Evolutionary conservation across 2,329 filamentous ascomycete genomes (phyloP).

Genomic region (Ustilaginoidea virens): DNA sequence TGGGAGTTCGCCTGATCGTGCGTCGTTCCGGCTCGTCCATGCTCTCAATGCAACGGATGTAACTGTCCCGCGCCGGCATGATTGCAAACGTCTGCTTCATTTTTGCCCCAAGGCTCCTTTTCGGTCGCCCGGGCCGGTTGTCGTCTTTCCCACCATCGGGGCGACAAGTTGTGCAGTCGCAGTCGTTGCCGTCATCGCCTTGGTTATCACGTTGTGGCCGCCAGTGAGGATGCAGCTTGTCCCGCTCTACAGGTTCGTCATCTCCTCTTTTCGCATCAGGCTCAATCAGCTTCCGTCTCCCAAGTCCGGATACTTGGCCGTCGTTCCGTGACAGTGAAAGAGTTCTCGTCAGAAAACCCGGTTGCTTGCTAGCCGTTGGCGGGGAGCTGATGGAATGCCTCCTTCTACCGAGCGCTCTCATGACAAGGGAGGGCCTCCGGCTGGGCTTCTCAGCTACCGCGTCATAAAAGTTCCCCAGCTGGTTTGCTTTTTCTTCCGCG

Average conservation of each 20-base stretch:
- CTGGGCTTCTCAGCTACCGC: conserved; percentile 27
- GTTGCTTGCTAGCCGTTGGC: conserved; percentile 21
- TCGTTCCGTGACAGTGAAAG: conserved; percentile 35
- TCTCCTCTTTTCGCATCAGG: conserved; percentile 19
- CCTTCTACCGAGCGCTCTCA: conserved; percentile 35
- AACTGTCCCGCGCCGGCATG: conserved; percentile 33
- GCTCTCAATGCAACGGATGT: conserved; percentile 17
- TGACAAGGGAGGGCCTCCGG: conserved; percentile 34
- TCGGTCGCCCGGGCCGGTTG: conserved; percentile 28
- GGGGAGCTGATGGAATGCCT: conserved; percentile 26
- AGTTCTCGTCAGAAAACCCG: conserved; percentile 31
- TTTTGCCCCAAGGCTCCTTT: conserved; percentile 33
- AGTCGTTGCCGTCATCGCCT: conserved; percentile 16
- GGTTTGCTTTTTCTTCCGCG: conserved; percentile 32
- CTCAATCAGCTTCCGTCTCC: conserved; percentile 11
- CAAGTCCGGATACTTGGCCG: conserved; percentile 16
- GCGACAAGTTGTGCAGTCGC: conserved; percentile 13
- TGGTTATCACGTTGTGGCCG: conserved; percentile 32
- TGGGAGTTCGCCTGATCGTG: conserved; percentile 42
- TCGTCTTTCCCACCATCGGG: conserved; percentile 23
- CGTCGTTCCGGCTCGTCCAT: conserved; percentile 35
- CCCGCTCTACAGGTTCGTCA: conserved; percentile 33
- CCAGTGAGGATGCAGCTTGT: conserved; percentile 46
- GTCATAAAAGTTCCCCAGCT: conserved; percentile 39
- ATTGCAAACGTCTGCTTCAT: conserved; percentile 47